A percentile compares a stretch with the other conserved stretches of the same genome.
These are phyloP conservation scores for Aphanocladium album DNA, from an alignment of 2,329 filamentous ascomycete species.

Conservation along the genomic window DNA sequence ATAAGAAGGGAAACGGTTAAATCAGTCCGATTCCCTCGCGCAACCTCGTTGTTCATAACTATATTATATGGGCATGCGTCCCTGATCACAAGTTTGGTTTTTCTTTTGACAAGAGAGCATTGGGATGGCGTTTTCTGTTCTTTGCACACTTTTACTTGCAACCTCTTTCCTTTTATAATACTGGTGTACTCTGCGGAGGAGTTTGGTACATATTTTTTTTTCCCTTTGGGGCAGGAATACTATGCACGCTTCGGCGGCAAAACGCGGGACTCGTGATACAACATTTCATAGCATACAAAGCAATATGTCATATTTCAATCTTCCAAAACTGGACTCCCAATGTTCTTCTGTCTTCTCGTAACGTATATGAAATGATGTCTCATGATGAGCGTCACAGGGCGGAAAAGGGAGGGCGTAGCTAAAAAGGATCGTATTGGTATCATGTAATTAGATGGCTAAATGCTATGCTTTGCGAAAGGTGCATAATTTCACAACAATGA, in stretches of 20 bases:
- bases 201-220: background rate
- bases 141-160: background rate
- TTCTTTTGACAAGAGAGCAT: background rate
- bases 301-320: background rate
- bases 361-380: too few relatives aligned
- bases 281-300: slow-evolving; percentile 12
- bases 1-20: background rate
- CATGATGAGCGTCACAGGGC: too few relatives aligned
- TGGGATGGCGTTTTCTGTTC: slow-evolving; percentile 1
- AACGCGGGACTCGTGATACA: slow-evolving; percentile 7
- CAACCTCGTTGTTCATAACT: background rate
- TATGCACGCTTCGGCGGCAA: background rate
- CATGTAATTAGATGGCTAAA: background rate
- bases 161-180: slow-evolving; percentile 9
- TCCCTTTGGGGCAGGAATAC: background rate
- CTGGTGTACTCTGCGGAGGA: background rate
- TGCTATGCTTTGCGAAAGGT: background rate
- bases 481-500: background rate
- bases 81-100: background rate
- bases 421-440: background rate
- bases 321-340: background rate
- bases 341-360: background rate
- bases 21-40: too few relatives aligned
- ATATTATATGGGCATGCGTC: background rate
- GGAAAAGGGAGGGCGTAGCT: too few relatives aligned